Base-by-base conservation (phyloP, 768 basidiomycete species). In the Sutorius australiensis region DNA sequence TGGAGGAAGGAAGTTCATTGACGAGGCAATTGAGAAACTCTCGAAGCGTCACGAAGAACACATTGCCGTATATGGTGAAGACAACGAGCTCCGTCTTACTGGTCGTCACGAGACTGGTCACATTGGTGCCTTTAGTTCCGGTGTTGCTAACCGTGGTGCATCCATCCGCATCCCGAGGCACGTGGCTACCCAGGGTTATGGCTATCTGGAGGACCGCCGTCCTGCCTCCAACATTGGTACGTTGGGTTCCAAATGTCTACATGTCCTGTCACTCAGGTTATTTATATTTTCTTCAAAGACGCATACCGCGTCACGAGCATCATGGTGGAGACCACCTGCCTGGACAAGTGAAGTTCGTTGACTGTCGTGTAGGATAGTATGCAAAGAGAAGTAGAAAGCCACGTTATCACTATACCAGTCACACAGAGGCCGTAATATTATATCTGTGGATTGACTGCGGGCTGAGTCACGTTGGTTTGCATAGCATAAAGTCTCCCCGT, bases 81-180 rank as follows among this genome's bases (percentile, higher is more conserved):
- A 95, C 80, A 99, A 98, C 74, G 97, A 98, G 50, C 77, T 93
- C 56, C 84, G 97, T 66, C 80, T 99, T 68, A 97, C 95, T 27
- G 97, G 97, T 55, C 87, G 89, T 61, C 95, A 98, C 72, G 97
- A 99, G 81, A 99, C 97, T 46, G 94, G 89, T 52, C 92, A 94
- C 75, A 98, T 98, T 64, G 80, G 85, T 60, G 69, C 71, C 51
- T 99, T 99, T 80, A 89, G 86, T 63, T 89, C 90, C 55, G 97
- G 97, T 73, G 92, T 98, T 58, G 97, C 97, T 62, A 89, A 97
- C 79, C 92, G 95, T 72, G 97, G 94, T 65, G 94, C 95, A 42
- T 95, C 92, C 30, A 92, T 97, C 69, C 92, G 94, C 76, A 87
- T 99, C 42, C 97, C 97, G 43, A 79, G 95, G 65, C 90, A 95